Base-by-base conservation (phyloP, 1,139 yeast genomes). In the Hyphopichia wangnamkhiaoensis region DNA sequence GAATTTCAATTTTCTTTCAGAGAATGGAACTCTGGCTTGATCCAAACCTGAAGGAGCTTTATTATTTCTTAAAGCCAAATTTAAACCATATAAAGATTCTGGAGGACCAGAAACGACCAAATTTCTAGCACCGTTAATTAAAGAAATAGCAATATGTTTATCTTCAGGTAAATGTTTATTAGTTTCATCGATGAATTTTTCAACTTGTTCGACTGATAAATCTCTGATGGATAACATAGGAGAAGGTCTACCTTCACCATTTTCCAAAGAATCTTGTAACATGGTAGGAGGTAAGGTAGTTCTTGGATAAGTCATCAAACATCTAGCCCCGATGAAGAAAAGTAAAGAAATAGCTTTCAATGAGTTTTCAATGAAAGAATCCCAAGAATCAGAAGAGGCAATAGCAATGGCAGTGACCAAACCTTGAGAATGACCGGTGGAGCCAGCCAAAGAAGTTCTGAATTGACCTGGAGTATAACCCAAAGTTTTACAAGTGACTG, bases 381-480 rank as follows among this genome's bases (percentile, higher is more conserved):
- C 87, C 98, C 98, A 91, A 36, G 87, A 75, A 56, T 80, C 83
- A 17, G 96, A 79, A 45, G 91, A 80, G 32, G 98, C 87, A 54
- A 93, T 79, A 28, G 96, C 95, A 48, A 90, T 80, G 28, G 99
- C 95, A 31, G 97, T 88, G 42, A 93, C 87, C 56, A 93, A 74
- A 71, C 98, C 98, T 74, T 93, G 98, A 31, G 98, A 91, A 65
- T 93, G 98, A 69, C 98, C 98, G 39, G 98, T 91, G 34, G 97
- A 80, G 58, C 98, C 98, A 39, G 78, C 65, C 45, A 91, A 71
- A 54, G 75, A 66, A 40, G 74, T 64, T 67, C 91, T 79, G 54
- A 93, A 76, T 65, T 88, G 84, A 52, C 97, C 98, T 27, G 98
- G 98, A 44, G 90, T 80, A 51, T 84, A 71, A 47, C 96, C 96